Percentiles rank a stretch among this genome's conserved stretches.
phyloP scores from a whole-genome alignment of 2,329 filamentous ascomycete species.

The Exophiala oligosperma region DNA sequence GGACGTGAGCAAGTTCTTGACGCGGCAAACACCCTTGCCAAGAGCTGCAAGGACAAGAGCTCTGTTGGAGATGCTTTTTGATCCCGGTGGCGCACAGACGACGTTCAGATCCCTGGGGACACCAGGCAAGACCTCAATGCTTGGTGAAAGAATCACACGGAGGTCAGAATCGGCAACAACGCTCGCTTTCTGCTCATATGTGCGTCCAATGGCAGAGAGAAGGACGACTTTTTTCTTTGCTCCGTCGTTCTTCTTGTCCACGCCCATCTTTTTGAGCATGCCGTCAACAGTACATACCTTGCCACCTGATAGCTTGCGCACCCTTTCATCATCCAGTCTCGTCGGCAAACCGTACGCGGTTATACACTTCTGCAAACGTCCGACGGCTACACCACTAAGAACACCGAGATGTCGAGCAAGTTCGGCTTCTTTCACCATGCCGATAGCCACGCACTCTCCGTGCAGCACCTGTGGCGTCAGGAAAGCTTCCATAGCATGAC shows the following conservation, averaged over 20 bases:
- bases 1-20: constrained; percentile 91
- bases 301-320: constrained; percentile 78
- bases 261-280: constrained; percentile 87
- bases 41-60: constrained; percentile 92
- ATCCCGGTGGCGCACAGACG: constrained; percentile 84
- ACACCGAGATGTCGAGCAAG: constrained; percentile 85
- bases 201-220: constrained; percentile 84
- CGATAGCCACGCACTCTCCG: constrained; percentile 92
- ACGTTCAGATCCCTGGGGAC: constrained; percentile 66
- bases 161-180: constrained; percentile 86
- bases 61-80: constrained; percentile 96
- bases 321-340: constrained; percentile 77
- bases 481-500: constrained; percentile 93
- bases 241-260: constrained; percentile 98
- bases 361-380: constrained; percentile 87
- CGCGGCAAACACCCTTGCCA: constrained; percentile 78
- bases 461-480: constrained; percentile 93
- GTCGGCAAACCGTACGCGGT: constrained; percentile 90
- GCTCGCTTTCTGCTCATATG: constrained; percentile 82
- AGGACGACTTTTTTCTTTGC: constrained; percentile 94
- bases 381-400: constrained; percentile 81
- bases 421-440: constrained; percentile 98
- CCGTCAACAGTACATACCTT: constrained; percentile 86
- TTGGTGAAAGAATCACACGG: constrained; percentile 76
- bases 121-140: constrained; percentile 71